Evolutionary conservation across 352 stramenopile genomes (phyloP), one percentile per base, ranked within the genome.

Genomic region (Pythium vanterpoolii): DNA sequence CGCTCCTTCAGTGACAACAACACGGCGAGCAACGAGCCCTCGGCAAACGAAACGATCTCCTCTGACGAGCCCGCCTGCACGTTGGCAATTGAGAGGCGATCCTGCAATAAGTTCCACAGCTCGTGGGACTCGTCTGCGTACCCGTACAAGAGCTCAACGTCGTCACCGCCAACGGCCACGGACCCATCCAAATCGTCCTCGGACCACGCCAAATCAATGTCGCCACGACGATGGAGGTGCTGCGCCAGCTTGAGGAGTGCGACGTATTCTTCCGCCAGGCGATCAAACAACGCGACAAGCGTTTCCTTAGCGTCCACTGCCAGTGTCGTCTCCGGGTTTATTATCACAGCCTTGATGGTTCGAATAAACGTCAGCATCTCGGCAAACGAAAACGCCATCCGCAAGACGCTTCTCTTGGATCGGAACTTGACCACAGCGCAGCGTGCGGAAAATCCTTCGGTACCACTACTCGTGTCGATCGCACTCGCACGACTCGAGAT

Each of bases 181-280:
- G 82, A 66, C 11, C 77, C 79, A 26, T 90, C 81, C 16, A 89
- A 50, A 49, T 92, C 82, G 8, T 92, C 81, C 30, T 89, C 76
- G 11, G 78, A 79, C 42, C 76, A 61, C 3, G 74, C 76, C 10
- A 92, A 54, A 54, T 92, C 83, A 19, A 92, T 86, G 45, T 92
- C 82, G 7, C 71, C 72, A 23, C 79, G 79, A 23, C 79, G 77
- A 60, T 86, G 74, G 36, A 92, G 74, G 44, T 87, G 62, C 47
- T 88, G 82, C 1, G 68, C 71, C 19, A 86, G 66, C 39, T 72
- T 86, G 28, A 82, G 38, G 19, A 86, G 43, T 7, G 71, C 72
- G 0, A 74, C 46, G 21, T 77, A 61, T 59, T 85, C 78, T 45
- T 84, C 77, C 0, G 80, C 50, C 16, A 74, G 60, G 34, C 69